phyloP scores from a whole-genome alignment of 2,329 filamentous ascomycete genomes.

The Pleomassaria siparia region DNA sequence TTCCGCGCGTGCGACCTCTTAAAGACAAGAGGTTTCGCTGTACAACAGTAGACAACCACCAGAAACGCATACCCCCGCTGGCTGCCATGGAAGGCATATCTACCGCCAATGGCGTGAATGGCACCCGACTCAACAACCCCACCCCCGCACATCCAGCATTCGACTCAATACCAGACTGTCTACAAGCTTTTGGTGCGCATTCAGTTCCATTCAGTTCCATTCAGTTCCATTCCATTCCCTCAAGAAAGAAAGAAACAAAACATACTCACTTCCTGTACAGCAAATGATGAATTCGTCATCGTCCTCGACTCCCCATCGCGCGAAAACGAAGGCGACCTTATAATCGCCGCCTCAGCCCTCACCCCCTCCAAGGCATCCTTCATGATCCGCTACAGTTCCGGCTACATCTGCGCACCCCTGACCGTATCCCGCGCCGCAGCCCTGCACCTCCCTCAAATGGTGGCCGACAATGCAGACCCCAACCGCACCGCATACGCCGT shows the following conservation, averaged over 20 bases:
- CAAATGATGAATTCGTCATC: slow-evolving; percentile 82
- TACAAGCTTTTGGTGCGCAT: slow-evolving; percentile 44
- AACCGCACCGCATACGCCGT: slow-evolving; percentile 93
- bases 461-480: slow-evolving; percentile 71
- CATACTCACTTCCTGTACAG: slow-evolving; percentile 25
- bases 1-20: neutral
- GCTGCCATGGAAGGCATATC: too few species aligned
- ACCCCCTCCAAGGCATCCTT: slow-evolving; percentile 93
- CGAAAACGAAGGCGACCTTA: slow-evolving; percentile 98
- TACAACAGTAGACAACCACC: too few species aligned
- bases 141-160: neutral
- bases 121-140: too few species aligned
- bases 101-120: too few species aligned
- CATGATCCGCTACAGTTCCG: slow-evolving; percentile 86
- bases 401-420: slow-evolving; percentile 88
- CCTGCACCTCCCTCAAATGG: slow-evolving; percentile 88
- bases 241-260: too few species aligned
- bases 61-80: too few species aligned
- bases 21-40: too few species aligned
- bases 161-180: neutral
- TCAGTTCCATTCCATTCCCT: neutral
- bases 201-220: neutral
- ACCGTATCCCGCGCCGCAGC: slow-evolving; percentile 66
- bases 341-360: slow-evolving; percentile 83
- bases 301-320: slow-evolving; percentile 90